Percentiles rank a stretch among this genome's conserved stretches.
Conservation (phyloP, 139 green algal genomes). For the Bryopsis sp. region DNA sequence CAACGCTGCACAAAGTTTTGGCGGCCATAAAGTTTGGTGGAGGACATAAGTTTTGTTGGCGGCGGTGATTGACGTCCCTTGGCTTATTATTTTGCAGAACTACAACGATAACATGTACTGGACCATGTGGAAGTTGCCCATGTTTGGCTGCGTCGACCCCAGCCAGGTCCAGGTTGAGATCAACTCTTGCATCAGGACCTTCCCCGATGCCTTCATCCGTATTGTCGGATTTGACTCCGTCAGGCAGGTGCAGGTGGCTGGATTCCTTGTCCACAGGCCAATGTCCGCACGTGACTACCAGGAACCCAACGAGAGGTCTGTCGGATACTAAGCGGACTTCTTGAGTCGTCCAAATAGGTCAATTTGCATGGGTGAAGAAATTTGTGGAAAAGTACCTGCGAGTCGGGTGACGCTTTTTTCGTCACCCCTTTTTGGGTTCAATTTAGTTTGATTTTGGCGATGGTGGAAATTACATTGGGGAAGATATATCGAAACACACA, state of each 20-base stretch:
- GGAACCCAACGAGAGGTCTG: too few species aligned
- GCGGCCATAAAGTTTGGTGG: too few species aligned
- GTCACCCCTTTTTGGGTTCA: too few species aligned
- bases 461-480: too few species aligned
- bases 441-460: too few species aligned
- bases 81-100: conserved; percentile 26
- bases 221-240: conserved; percentile 75
- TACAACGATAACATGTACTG: conserved; percentile 96
- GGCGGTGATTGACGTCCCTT: not conserved
- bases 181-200: conserved; percentile 60
- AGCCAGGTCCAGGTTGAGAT: conserved; percentile 88
- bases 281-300: conserved; percentile 33
- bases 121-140: conserved; percentile 99
- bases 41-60: not conserved
- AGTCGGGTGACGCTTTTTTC: too few species aligned
- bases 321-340: too few species aligned
- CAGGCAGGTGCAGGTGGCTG: conserved; percentile 52
- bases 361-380: too few species aligned
- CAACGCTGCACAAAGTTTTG: too few species aligned
- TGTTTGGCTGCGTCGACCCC: conserved; percentile 97
- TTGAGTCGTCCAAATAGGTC: too few species aligned
- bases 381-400: too few species aligned
- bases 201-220: conserved; percentile 90
- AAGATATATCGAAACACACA: too few species aligned
- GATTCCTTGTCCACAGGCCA: conserved; percentile 53